phyloP scores from a whole-genome alignment of 164 flowering plant species.

The Macadamia tetraphylla region DNA sequence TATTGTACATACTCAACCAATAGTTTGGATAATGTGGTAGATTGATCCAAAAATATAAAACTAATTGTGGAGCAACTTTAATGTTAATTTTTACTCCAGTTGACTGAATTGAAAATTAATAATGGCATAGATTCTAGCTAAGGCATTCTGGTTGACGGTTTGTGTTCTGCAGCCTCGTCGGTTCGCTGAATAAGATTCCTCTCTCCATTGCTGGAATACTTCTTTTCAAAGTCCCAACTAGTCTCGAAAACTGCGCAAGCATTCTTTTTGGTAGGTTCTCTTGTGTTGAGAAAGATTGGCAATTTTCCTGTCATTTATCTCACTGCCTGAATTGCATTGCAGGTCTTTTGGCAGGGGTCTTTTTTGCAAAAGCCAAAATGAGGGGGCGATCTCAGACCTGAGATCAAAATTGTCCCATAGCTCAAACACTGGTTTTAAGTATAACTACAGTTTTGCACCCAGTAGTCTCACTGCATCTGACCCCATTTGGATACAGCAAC shows the following conservation, averaged over 20 bases:
- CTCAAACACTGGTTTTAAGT: too few species aligned
- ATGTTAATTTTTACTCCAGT: too few species aligned
- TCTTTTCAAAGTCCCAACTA: constrained; percentile 94
- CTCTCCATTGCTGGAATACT: constrained; percentile 84
- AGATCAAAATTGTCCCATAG: not conserved
- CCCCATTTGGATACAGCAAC: too few species aligned
- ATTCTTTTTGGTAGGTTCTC: constrained; percentile 71
- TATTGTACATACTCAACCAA: not conserved
- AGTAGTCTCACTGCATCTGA: too few species aligned
- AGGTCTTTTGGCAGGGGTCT: constrained; percentile 92
- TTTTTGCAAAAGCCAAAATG: constrained; percentile 87
- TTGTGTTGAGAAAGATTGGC: not conserved
- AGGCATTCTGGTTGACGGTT: constrained; percentile 6
- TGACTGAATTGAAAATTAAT: not conserved
- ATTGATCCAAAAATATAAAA: not conserved
- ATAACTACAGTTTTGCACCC: too few species aligned
- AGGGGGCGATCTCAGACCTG: constrained; percentile 42
- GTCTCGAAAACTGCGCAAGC: constrained; percentile 86
- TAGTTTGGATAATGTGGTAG: not conserved
- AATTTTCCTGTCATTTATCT: not conserved
- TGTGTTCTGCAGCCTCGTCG: constrained; percentile 70
- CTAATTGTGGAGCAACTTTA: too few species aligned
- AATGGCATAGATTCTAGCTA: not conserved
- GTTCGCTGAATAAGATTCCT: constrained; percentile 96
- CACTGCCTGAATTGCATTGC: constrained; percentile 2